Evolutionary conservation across 2,329 filamentous ascomycete genomes (phyloP).

Genomic region (Tolypocladium amazonense): DNA sequence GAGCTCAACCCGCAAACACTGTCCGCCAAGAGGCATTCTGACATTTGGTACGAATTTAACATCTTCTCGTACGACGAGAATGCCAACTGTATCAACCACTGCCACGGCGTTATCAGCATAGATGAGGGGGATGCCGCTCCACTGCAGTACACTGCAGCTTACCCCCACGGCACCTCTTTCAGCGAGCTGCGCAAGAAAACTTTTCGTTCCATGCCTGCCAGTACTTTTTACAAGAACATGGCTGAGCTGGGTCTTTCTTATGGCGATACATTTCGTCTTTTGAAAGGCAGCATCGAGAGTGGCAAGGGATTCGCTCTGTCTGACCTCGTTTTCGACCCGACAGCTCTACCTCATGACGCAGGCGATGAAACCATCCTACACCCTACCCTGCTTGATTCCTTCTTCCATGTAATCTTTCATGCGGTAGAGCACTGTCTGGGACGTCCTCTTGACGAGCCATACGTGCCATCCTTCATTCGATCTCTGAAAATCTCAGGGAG

Average conservation of each 20-base stretch:
- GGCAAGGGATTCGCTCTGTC: neutral
- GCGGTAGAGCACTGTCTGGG: neutral
- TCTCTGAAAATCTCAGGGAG: neutral
- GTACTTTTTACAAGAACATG: neutral
- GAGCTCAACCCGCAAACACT: slow-evolving; percentile 11
- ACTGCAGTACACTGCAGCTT: slow-evolving; percentile 6
- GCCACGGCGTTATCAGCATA: slow-evolving; percentile 10
- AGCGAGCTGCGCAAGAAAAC: neutral
- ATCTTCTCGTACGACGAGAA: slow-evolving; percentile 15
- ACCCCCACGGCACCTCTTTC: neutral
- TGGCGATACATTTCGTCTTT: neutral
- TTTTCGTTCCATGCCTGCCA: neutral
- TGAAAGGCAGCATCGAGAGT: neutral
- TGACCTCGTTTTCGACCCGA: neutral
- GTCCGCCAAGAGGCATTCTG: slow-evolving; percentile 10
- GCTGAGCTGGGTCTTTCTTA: neutral
- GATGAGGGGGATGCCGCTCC: slow-evolving; percentile 7
- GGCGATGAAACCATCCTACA: neutral
- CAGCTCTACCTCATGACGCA: neutral
- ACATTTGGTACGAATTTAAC: slow-evolving; percentile 14
- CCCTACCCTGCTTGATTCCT: neutral
- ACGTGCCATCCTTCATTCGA: neutral
- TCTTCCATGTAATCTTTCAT: neutral
- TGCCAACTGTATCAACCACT: slow-evolving; percentile 12
- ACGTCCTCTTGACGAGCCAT: neutral